phyloP scores from a whole-genome alignment of 2,329 filamentous ascomycete species.

The Alternaria hordeiaustralica region DNA sequence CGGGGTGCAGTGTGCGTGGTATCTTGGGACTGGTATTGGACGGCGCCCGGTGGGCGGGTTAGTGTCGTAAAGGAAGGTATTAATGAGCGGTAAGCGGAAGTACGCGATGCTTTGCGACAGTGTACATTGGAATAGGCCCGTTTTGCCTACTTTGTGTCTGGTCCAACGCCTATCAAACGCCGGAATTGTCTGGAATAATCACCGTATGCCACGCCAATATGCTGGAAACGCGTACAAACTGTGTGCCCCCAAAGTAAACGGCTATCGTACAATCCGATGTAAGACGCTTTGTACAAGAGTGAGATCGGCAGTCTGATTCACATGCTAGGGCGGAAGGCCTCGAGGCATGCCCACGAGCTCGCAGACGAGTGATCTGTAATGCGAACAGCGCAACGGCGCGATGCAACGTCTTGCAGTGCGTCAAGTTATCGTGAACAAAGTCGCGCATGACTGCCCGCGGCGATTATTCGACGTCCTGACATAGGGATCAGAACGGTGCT shows the following conservation, averaged over 20 bases:
- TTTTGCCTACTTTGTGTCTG: background rate
- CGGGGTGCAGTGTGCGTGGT: background rate
- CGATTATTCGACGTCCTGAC: background rate
- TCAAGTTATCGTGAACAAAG: background rate
- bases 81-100: conserved; percentile 3
- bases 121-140: background rate
- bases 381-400: background rate
- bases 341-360: background rate
- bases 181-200: too few relatives aligned
- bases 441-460: background rate
- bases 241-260: background rate
- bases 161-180: background rate
- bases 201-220: background rate
- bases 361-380: background rate
- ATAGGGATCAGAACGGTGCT: background rate
- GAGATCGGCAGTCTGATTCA: background rate
- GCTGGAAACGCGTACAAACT: too few relatives aligned
- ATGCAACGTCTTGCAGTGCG: background rate
- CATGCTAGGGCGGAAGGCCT: background rate
- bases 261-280: background rate
- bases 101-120: background rate
- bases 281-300: background rate
- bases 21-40: conserved; percentile 12
- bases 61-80: conserved; percentile 5
- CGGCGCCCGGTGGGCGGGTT: conserved; percentile 1